These are phyloP conservation scores for Talinum fruticosum DNA, from an alignment of 148 eudicot genomes.

Conservation along the genomic window DNA sequence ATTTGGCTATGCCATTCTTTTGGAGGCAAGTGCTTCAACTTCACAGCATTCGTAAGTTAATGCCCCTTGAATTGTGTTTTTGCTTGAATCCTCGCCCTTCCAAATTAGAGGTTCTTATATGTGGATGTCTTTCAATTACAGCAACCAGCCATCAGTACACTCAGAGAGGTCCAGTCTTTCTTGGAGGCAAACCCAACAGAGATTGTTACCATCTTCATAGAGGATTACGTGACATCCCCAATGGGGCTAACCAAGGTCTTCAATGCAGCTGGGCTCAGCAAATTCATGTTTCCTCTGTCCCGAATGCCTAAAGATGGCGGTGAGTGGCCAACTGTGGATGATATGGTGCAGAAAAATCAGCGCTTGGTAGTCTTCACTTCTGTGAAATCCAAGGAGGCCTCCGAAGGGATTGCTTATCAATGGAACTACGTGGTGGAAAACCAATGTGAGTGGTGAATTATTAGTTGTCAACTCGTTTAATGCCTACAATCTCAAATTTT, in stretches of 20 bases:
- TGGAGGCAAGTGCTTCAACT: conserved; percentile 66
- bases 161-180: conserved; percentile 66
- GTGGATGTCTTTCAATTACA: conserved; percentile 18
- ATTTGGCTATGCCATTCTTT: conserved; percentile 92
- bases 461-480: not conserved
- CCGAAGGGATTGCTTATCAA: conserved; percentile 81
- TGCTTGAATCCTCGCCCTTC: not conserved
- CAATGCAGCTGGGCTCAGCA: conserved; percentile 63
- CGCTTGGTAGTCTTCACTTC: conserved; percentile 85
- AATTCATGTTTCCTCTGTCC: conserved; percentile 67
- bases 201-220: conserved; percentile 77
- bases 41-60: conserved; percentile 81
- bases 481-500: not conserved
- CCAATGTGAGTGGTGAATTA: conserved; percentile 70
- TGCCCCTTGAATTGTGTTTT: not conserved
- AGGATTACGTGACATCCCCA: conserved; percentile 75
- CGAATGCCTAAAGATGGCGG: conserved; percentile 73
- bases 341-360: conserved; percentile 69
- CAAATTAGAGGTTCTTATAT: not conserved
- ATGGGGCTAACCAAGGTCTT: conserved; percentile 71
- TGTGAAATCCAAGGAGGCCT: conserved; percentile 60
- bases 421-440: conserved; percentile 85
- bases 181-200: conserved; percentile 67
- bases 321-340: conserved; percentile 90
- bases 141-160: conserved; percentile 88